Conservation (phyloP, 2,329 filamentous ascomycete genomes). For the Phymatotrichopsis omnivora region DNA sequence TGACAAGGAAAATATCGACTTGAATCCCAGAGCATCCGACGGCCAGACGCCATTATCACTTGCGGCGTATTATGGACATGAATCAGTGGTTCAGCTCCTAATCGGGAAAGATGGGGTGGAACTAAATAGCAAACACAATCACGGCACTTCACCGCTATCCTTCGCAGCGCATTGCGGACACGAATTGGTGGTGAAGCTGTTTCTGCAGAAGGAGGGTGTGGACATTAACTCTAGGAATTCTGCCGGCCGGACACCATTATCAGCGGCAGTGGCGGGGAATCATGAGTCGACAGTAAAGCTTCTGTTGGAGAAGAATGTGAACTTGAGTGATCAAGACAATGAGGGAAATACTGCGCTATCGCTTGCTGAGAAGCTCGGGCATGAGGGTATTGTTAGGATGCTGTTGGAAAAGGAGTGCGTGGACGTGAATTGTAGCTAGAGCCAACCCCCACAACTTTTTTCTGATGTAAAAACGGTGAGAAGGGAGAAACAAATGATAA, state of each 20-base stretch:
- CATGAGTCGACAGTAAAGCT: constrained; percentile 15
- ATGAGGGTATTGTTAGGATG: not conserved
- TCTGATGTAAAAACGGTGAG: too few relatives aligned
- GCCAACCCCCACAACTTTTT: too few relatives aligned
- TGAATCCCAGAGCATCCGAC: too few relatives aligned
- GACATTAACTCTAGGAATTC: constrained; percentile 26
- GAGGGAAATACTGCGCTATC: constrained; percentile 7
- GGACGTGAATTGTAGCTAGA: too few relatives aligned
- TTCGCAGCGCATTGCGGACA: constrained; percentile 25
- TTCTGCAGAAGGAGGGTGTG: constrained; percentile 19
- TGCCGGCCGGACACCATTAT: constrained; percentile 27
- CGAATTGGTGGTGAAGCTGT: constrained; percentile 19
- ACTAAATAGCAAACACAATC: constrained; percentile 9
- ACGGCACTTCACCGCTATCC: constrained; percentile 24
- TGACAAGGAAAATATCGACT: too few relatives aligned
- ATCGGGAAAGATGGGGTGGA: too few relatives aligned
- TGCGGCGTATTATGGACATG: too few relatives aligned
- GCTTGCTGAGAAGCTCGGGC: constrained; percentile 1
- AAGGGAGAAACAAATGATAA: too few relatives aligned
- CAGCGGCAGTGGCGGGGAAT: constrained; percentile 28
- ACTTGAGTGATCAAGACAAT: constrained; percentile 2
- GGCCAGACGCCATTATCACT: too few relatives aligned
- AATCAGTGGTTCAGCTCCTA: too few relatives aligned
- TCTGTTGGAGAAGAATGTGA: constrained; percentile 1
- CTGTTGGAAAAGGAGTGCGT: constrained; percentile 3